Evolutionary conservation across 306 rosid species (phyloP).

Genomic region (Delonix regia): DNA sequence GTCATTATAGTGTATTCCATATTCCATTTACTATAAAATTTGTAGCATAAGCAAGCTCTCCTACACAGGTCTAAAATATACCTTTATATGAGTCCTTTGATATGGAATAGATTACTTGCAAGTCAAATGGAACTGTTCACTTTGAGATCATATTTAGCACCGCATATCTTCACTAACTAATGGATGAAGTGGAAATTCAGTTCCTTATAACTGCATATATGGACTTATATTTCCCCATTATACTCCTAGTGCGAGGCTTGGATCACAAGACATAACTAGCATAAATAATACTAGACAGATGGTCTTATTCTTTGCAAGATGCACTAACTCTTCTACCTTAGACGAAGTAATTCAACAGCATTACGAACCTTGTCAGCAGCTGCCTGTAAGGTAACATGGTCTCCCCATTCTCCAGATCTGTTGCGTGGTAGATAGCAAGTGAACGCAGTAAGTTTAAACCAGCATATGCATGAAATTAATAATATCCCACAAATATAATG

Average conservation of each 20-base stretch:
- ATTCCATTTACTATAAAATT: neutral
- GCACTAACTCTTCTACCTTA: neutral
- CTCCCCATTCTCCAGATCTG: slow-evolving; percentile 99
- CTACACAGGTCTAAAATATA: neutral
- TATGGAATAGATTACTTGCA: neutral
- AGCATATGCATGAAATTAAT: slow-evolving; percentile 18
- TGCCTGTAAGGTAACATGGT: slow-evolving; percentile 95
- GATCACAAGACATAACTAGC: neutral
- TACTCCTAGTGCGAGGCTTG: slow-evolving; percentile 10
- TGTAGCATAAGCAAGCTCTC: neutral
- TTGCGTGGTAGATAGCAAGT: slow-evolving; percentile 33
- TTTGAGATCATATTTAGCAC: neutral
- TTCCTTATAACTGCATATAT: neutral
- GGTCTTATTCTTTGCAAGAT: neutral
- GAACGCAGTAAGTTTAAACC: slow-evolving; percentile 27
- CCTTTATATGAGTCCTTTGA: neutral
- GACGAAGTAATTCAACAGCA: slow-evolving; percentile 7
- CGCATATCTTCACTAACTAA: neutral
- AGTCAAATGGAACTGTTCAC: neutral
- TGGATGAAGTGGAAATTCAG: neutral
- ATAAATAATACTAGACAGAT: neutral
- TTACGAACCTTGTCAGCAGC: slow-evolving; percentile 80
- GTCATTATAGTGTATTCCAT: neutral
- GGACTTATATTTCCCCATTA: neutral
- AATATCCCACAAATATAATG: slow-evolving; percentile 25